Evolutionary conservation across 2,329 filamentous ascomycete species (phyloP), one percentile per base, ranked within the genome.

Genomic region (Balansia obtecta): DNA sequence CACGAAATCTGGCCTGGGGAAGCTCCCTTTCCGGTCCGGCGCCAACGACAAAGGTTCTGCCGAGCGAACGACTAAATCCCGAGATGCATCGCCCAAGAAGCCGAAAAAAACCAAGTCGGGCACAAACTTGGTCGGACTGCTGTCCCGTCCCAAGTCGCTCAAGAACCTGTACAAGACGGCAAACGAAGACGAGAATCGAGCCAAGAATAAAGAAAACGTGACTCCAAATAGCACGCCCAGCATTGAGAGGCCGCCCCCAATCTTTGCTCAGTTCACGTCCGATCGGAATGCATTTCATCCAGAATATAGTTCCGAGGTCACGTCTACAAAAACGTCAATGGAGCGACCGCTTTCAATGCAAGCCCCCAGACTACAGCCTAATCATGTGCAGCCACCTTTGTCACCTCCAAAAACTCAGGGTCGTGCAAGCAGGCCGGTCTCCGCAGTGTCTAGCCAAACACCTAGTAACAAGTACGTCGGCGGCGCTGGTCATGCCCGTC

Each of bases 71-170:
- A 65, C 68, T 51, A 71, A 71, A 56, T 65, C 66, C 38, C 64
- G 67, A 53, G 74, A 76, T 48, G 57, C 67, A 22, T 76, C 77
- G 40, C 74, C 76, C 11, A 74, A 73, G 52, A 86, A 85, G 61
- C 79, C 80, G 27, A 85, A 84, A 61, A 94, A 91, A 71, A 79
- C 79, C 38, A 95, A 91, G 66, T 95, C 90, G 0, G 78, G 86
- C 3, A 86, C 86, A 33, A 94, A 89, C 63, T 74, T 97, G n/a
- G 80, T 81, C 0, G 81, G 77, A 4, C 76, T 96, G 50, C 76
- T 95, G 48, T 82, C 81, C 51, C 83, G 85, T 51, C 80, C 82
- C 52, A 88, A 85, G 63, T 88, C 87, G 10, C 75, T 82, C 49
- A 87, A 83, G 60, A 83, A 80, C 56, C 67, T 85, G 22, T 77